Conservation (phyloP, 2,329 filamentous ascomycete genomes). For the Pyricularia pennisetigena region DNA sequence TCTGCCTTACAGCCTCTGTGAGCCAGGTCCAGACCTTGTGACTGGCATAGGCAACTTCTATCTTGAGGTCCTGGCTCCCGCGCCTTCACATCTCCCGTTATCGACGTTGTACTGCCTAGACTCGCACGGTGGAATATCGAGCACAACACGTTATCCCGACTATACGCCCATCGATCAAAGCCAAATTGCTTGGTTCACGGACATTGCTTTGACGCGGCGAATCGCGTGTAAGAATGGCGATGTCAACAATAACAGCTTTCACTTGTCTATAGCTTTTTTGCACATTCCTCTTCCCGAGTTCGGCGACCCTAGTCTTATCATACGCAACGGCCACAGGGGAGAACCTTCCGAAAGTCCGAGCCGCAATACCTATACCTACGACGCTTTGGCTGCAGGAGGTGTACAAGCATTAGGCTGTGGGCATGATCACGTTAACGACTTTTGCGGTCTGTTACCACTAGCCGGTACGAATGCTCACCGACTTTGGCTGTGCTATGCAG, state of each 20-base stretch:
- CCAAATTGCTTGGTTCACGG: conserved; percentile 21
- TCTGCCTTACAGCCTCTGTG: conserved; percentile 17
- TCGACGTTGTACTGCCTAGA: conserved; percentile 19
- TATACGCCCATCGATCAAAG: conserved; percentile 19
- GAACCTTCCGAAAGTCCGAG: conserved; percentile 19
- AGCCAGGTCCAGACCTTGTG: conserved; percentile 16
- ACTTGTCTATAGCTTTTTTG: conserved; percentile 17
- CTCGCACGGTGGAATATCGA: conserved; percentile 18
- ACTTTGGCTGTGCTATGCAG: conserved; percentile 21
- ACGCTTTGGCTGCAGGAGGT: conserved; percentile 17
- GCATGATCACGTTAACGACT: conserved; percentile 23
- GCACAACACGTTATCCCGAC: conserved; percentile 14
- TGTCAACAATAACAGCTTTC: conserved; percentile 9
- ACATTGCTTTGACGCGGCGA: conserved; percentile 16
- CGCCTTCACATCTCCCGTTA: conserved; percentile 14
- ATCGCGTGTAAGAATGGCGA: conserved; percentile 2
- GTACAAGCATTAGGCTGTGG: conserved; percentile 19
- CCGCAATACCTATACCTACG: conserved; percentile 20
- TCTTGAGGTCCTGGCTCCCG: conserved; percentile 14
- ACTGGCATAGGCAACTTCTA: conserved; percentile 20
- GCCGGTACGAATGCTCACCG: conserved; percentile 12
- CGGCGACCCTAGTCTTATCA: conserved; percentile 14
- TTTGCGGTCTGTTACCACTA: conserved; percentile 19
- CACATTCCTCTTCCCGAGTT: conserved; percentile 20
- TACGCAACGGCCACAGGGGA: conserved; percentile 16